Evolutionary conservation across 2,329 filamentous ascomycete species (phyloP), one percentile per base, ranked within the genome.

Genomic region (Alternaria sp.): DNA sequence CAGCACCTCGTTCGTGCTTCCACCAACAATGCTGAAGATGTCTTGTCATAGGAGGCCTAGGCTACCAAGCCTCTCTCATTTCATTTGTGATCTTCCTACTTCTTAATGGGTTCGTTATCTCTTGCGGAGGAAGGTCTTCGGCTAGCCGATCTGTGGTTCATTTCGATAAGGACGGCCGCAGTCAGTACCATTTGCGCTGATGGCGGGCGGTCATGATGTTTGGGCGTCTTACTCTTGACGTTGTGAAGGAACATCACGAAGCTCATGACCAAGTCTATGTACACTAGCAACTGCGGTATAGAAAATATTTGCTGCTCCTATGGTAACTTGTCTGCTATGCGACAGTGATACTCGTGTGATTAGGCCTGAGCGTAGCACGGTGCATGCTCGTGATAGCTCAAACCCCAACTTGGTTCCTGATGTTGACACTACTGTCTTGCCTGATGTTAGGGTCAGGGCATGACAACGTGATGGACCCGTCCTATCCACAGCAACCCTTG

Each of bases 281-380:
- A 78, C 64, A 78, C 72, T 78, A 78, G 73, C 67, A 68, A 72
- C 68, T 74, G 71, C 71, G 69, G 71, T 75, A 77, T 75, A 69
- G 71, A 68, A 72, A 71, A 58, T 57, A 20, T 67, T 67, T 68
- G 62, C 65, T 72, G 65, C 52, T 61, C 65, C 30, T 36, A 45
- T 20, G 7, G 30, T 27, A 25, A 20, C 16, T 46, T 25, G 10
- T 20, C 28, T 51, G 27, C 12, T 44, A 18, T 50, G 34, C 44
- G 46, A 43, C 16, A 22, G 38, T 62, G 53, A 51, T 54, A 41
- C 46, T 32, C 27, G 10, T 51, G 51, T 22, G 49, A 41, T 34
- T 8, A 53, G 27, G 45, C 36, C 20, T 59, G 52, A 38, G 65
- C 67, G 69, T 70, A 74, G 58, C 57, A 60, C 64, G 69, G 60